These are phyloP conservation scores for Talaromyces sp. DNA, from an alignment of 2,329 filamentous ascomycete species.

Conservation along the genomic window DNA sequence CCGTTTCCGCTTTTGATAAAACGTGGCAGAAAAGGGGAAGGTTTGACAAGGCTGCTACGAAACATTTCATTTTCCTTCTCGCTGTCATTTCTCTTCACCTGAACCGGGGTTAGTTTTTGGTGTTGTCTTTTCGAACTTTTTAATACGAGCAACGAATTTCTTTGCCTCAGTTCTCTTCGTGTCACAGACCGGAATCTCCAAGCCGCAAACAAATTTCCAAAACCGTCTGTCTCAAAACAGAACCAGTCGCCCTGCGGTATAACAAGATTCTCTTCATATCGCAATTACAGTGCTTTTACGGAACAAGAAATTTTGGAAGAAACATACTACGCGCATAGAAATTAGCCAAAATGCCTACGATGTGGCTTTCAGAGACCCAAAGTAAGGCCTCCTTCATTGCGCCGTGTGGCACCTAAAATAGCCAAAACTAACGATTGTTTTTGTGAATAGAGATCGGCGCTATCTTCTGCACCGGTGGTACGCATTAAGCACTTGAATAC, in stretches of 20 bases:
- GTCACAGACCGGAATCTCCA: background rate
- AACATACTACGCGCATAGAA: background rate
- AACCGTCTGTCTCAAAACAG: background rate
- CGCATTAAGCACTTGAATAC: conserved; percentile 34
- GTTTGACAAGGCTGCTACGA: background rate
- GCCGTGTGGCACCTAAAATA: background rate
- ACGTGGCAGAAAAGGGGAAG: conserved; percentile 13
- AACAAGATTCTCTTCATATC: background rate
- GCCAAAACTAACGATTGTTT: background rate
- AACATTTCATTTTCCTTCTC: background rate
- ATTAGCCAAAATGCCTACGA: conserved; percentile 65
- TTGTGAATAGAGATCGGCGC: conserved; percentile 78
- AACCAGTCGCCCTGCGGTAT: background rate
- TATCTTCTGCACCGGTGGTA: conserved; percentile 96
- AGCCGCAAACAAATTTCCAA: background rate
- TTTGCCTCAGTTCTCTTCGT: background rate
- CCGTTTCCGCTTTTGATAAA: conserved; percentile 7
- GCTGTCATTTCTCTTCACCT: background rate
- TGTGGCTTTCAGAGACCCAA: conserved; percentile 95
- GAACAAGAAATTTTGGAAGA: background rate
- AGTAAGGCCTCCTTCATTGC: conserved; percentile 51
- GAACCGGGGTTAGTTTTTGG: background rate
- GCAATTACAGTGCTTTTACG: background rate
- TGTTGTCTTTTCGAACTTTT: background rate
- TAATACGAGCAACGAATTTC: background rate